Conservation (phyloP, 2,329 filamentous ascomycete species). For the Domatiomyces globalis region DNA sequence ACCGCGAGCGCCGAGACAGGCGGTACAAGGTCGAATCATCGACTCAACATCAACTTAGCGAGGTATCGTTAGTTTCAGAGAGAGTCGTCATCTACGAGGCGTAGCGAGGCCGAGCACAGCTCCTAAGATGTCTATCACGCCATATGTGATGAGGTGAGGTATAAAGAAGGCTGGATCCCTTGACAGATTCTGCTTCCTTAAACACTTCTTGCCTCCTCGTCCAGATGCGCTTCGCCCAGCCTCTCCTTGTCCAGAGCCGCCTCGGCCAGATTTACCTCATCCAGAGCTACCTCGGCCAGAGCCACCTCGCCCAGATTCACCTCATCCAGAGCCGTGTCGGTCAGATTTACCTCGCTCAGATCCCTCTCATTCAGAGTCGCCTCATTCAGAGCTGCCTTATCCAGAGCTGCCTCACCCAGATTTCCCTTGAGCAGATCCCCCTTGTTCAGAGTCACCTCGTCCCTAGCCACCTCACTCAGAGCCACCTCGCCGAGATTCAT, state of each 20-base stretch:
- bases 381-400: no score
- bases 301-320: no score
- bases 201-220: neutral
- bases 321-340: no score
- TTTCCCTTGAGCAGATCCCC: neutral
- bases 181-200: neutral
- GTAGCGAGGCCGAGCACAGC: no score
- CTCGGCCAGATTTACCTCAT: neutral
- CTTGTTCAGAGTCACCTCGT: no score
- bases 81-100: neutral
- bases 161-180: neutral
- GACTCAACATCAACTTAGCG: neutral
- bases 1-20: neutral
- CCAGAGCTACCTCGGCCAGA: no score
- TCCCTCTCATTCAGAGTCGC: no score
- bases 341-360: neutral
- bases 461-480: no score
- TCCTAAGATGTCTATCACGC: neutral
- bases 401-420: neutral
- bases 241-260: no score
- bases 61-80: neutral
- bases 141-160: neutral
- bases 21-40: neutral
- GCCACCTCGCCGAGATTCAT: no score
- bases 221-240: no score